phyloP scores from a whole-genome alignment of 768 basidiomycete species.

The Xerocomellus amylosporus region DNA sequence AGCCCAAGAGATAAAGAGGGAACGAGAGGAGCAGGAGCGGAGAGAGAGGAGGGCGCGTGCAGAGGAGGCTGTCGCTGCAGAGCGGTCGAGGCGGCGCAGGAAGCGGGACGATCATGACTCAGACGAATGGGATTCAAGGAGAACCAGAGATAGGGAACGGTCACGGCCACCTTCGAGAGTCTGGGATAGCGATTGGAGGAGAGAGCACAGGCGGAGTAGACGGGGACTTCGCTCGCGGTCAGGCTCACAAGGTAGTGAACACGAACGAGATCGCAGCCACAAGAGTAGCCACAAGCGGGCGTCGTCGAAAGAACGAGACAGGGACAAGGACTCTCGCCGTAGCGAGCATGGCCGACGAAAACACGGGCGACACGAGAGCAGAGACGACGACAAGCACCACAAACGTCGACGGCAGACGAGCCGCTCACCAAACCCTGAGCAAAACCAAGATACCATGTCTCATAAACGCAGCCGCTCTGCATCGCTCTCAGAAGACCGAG shows the following conservation, averaged over 20 bases:
- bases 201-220: slow-evolving; percentile 18
- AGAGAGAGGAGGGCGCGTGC: slow-evolving; percentile 63
- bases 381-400: slow-evolving; percentile 14
- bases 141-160: slow-evolving; percentile 40
- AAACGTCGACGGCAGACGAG: slow-evolving; percentile 23
- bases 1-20: slow-evolving; percentile 68
- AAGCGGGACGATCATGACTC: slow-evolving; percentile 30
- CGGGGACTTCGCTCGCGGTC: slow-evolving; percentile 31
- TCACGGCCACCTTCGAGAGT: slow-evolving; percentile 41
- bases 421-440: slow-evolving; percentile 14
- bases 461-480: slow-evolving; percentile 18
- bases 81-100: slow-evolving; percentile 45
- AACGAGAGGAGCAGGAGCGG: slow-evolving; percentile 63
- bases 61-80: slow-evolving; percentile 72
- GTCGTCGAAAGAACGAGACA: slow-evolving; percentile 14
- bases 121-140: slow-evolving; percentile 36
- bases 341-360: slow-evolving; percentile 22
- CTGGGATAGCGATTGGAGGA: slow-evolving; percentile 45
- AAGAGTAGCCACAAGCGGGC: slow-evolving; percentile 23
- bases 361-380: slow-evolving; percentile 25
- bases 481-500: slow-evolving; percentile 12
- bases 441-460: not conserved
- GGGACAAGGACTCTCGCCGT: slow-evolving; percentile 9
- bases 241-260: slow-evolving; percentile 22
- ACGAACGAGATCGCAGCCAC: slow-evolving; percentile 21